A percentile compares a stretch with the other conserved stretches of the same genome.
phyloP scores from a whole-genome alignment of 179 eudicot genomes.

The Actinidia chinensis region DNA sequence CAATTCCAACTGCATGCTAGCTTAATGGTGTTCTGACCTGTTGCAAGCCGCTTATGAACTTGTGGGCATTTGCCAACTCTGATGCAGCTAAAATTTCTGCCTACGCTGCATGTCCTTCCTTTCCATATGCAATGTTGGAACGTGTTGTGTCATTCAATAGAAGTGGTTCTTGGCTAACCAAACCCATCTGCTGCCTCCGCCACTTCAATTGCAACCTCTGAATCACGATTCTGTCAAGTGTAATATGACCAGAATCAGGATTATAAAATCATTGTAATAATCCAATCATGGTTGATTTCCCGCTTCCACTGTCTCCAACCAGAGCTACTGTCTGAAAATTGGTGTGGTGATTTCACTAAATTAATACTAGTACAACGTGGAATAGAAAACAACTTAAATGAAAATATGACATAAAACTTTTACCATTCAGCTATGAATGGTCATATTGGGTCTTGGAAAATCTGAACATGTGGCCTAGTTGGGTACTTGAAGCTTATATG shows the following conservation, averaged over 20 bases:
- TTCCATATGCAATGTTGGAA: slow-evolving; percentile 56
- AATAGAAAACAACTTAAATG: too few relatives aligned
- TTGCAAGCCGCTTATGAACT: slow-evolving; percentile 42
- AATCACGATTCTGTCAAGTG: slow-evolving; percentile 43
- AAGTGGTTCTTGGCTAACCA: slow-evolving; percentile 53
- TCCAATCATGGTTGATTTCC: slow-evolving; percentile 50
- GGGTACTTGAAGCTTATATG: slow-evolving; percentile 71
- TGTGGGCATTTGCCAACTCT: slow-evolving; percentile 53
- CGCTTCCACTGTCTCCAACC: slow-evolving; percentile 61
- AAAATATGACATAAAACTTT: too few relatives aligned
- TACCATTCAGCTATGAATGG: slow-evolving; percentile 59
- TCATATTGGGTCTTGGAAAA: slow-evolving; percentile 51
- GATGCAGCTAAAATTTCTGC: slow-evolving; percentile 45
- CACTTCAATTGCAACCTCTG: slow-evolving; percentile 44
- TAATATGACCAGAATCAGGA: slow-evolving; percentile 44
- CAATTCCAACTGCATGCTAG: too few relatives aligned
- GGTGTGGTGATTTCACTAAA: too few relatives aligned
- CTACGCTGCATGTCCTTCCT: slow-evolving; percentile 44
- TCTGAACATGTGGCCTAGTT: slow-evolving; percentile 64
- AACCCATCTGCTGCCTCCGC: slow-evolving; percentile 57
- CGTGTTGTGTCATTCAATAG: slow-evolving; percentile 48
- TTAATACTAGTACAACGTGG: too few relatives aligned
- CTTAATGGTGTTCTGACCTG: too few relatives aligned
- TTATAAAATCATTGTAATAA: slow-evolving; percentile 48
- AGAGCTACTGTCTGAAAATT: slow-evolving; percentile 56